Evolutionary conservation across 2,329 filamentous ascomycete genomes (phyloP).

Genomic region (Lecanosticta acicola): DNA sequence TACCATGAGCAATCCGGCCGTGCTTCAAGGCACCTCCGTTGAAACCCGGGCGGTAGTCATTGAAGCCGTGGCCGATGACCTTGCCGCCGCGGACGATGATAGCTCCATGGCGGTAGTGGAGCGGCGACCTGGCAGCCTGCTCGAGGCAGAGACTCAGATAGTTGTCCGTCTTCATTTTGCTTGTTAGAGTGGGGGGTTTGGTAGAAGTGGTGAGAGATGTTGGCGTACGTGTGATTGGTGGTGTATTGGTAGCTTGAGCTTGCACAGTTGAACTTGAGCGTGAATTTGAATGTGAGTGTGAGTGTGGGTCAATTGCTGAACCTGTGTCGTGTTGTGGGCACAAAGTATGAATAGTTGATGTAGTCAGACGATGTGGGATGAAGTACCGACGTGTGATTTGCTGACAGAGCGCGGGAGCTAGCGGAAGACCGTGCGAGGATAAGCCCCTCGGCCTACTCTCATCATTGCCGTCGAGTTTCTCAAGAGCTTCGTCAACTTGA

Average conservation of each 20-base stretch:
- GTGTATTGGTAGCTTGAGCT: neutral
- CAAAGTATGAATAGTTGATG: too few species aligned
- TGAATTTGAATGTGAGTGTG: too few species aligned
- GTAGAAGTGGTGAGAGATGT: conserved; percentile 4
- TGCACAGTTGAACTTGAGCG: too few species aligned
- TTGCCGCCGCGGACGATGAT: conserved; percentile 51
- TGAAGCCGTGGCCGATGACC: conserved; percentile 49
- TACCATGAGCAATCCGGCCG: conserved; percentile 36
- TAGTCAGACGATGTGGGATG: too few species aligned
- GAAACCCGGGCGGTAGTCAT: conserved; percentile 47
- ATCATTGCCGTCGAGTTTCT: too few species aligned
- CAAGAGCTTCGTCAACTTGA: too few species aligned
- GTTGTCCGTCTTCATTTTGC: conserved; percentile 43
- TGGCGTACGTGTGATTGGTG: conserved; percentile 8
- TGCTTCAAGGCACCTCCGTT: conserved; percentile 48
- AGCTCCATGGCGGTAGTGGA: conserved; percentile 47
- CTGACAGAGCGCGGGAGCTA: too few species aligned
- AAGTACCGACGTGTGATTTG: too few species aligned
- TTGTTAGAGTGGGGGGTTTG: conserved; percentile 16
- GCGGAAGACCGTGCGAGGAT: too few species aligned
- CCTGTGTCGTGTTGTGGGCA: neutral
- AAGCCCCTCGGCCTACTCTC: too few species aligned
- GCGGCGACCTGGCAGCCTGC: conserved; percentile 47
- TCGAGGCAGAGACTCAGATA: conserved; percentile 49
- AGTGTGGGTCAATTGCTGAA: neutral